A percentile compares a stretch with the other conserved stretches of the same genome.
Conservation (phyloP, 495 filamentous ascomycete genomes). For the Penicillium desertorum region DNA sequence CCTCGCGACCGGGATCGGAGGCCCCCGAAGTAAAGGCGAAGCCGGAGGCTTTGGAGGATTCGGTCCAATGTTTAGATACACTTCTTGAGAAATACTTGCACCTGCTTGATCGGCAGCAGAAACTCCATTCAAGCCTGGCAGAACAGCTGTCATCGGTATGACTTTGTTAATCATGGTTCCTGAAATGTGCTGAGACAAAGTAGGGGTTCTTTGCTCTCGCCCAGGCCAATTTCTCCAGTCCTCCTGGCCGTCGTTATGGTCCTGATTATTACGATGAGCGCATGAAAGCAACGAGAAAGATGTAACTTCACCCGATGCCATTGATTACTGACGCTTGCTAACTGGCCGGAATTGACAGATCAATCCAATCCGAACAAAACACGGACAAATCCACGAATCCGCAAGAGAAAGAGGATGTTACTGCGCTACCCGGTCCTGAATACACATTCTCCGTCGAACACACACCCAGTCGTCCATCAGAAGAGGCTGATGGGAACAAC, state of each 20-base stretch:
- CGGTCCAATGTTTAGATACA: slow-evolving; percentile 53
- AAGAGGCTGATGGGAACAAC: slow-evolving; percentile 15
- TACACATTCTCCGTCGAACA: slow-evolving; percentile 21
- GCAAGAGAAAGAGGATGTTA: background rate
- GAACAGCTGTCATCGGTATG: slow-evolving; percentile 57
- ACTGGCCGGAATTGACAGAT: slow-evolving; percentile 18
- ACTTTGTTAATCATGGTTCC: background rate
- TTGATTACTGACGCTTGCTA: slow-evolving; percentile 7
- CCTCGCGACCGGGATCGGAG: slow-evolving; percentile 36
- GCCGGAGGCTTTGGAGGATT: slow-evolving; percentile 25
- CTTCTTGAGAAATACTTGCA: slow-evolving; percentile 68
- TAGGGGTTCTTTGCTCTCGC: slow-evolving; percentile 59
- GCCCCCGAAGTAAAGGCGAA: slow-evolving; percentile 28
- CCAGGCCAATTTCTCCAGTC: slow-evolving; percentile 68
- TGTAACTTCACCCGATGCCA: slow-evolving; percentile 25
- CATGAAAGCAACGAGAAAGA: slow-evolving; percentile 61
- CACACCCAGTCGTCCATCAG: slow-evolving; percentile 1
- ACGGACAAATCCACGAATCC: slow-evolving; percentile 1
- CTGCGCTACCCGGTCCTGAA: background rate
- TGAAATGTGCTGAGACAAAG: slow-evolving; percentile 20
- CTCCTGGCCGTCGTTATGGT: slow-evolving; percentile 62
- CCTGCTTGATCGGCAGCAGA: slow-evolving; percentile 69
- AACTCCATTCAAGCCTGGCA: slow-evolving; percentile 54
- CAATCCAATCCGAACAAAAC: slow-evolving; percentile 20
- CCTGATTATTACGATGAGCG: slow-evolving; percentile 68